Evolutionary conservation across 1,284 basidiomycete species (phyloP), one percentile per base, ranked within the genome.

Genomic region (Ceratobasidium sp.): DNA sequence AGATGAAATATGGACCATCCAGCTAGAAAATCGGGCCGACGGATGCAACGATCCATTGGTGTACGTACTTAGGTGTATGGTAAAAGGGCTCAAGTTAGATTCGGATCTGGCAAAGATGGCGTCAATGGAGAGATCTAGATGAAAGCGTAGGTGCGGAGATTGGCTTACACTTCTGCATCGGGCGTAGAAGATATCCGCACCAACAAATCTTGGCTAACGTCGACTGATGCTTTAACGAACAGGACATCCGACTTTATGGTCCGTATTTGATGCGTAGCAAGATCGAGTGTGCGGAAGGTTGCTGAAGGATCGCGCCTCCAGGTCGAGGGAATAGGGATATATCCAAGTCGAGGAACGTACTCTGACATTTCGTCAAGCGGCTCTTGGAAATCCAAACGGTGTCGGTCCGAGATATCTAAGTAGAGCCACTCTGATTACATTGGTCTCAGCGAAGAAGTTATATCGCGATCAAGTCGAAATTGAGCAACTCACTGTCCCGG

Each of bases 61-160:
- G 14, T 47, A 41, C 19, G 69, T 51, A n/a, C 69, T 29, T 14
- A 73, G 17, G 27, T 33, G 45, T 33, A 73, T 36, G 36, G 36
- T 41, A 11, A 41, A 41, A 41, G 11, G 4, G 11, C 11, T 4
- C 36, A 11, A 5, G 11, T 11, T 41, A 41, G 36, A 41, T n/a
- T n/a, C n/a, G n/a, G n/a, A n/a, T n/a, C n/a, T n/a, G n/a, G n/a
- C n/a, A n/a, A n/a, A n/a, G n/a, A n/a, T n/a, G n/a, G n/a, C n/a
- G n/a, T n/a, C n/a, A n/a, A n/a, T n/a, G n/a, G n/a, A n/a, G n/a
- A n/a, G n/a, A n/a, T n/a, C n/a, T n/a, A n/a, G n/a, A n/a, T 11
- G 11, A 41, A 11, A 11, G 11, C 11, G 11, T 41, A 11, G 11
- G 36, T 41, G 36, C 36, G 11, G 36, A 41, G 11, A 41, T 41